These are phyloP conservation scores for Echria macrotheca DNA, from an alignment of 495 filamentous ascomycete species.

Conservation along the genomic window DNA sequence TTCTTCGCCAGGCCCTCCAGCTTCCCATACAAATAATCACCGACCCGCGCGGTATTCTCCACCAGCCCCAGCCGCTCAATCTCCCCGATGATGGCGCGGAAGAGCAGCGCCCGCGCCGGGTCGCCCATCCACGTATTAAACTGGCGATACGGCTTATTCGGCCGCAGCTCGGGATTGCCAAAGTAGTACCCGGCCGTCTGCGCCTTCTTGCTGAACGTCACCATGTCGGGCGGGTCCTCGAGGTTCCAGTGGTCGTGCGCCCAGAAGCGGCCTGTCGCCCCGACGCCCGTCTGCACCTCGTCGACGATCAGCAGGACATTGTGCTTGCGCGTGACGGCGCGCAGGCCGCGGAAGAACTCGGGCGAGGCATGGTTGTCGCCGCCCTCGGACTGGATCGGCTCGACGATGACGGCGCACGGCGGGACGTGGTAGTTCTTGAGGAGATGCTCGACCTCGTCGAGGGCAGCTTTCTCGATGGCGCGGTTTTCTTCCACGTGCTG, in stretches of 20 bases:
- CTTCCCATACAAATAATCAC: conserved; percentile 73
- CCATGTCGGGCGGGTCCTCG: conserved; percentile 84
- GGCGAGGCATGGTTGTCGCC: conserved; percentile 98
- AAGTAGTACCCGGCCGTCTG: conserved; percentile 98
- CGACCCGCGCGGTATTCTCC: conserved; percentile 70
- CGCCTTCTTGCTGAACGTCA: conserved; percentile 98
- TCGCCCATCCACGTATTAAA: conserved; percentile 99
- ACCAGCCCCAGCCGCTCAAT: conserved; percentile 79
- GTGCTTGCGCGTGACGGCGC: conserved; percentile 79
- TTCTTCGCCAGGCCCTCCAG: conserved; percentile 63
- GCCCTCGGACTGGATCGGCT: conserved; percentile 97
- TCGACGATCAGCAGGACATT: conserved; percentile 92
- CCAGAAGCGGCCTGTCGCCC: conserved; percentile 96
- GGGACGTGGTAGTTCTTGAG: conserved; percentile 80
- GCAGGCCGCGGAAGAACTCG: conserved; percentile 84
- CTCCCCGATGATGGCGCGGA: conserved; percentile 87
- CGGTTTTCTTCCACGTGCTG: conserved; percentile 77
- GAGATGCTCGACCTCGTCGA: conserved; percentile 82
- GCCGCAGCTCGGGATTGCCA: conserved; percentile 78
- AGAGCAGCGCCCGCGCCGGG: conserved; percentile 81
- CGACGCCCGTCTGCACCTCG: conserved; percentile 96
- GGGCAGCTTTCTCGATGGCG: conserved; percentile 74
- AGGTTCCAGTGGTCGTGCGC: conserved; percentile 98
- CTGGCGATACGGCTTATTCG: conserved; percentile 98
- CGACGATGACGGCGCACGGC: conserved; percentile 83